Evolutionary conservation across 1,139 yeast genomes (phyloP), one percentile per base, ranked within the genome.

Genomic region (Candida sp.): DNA sequence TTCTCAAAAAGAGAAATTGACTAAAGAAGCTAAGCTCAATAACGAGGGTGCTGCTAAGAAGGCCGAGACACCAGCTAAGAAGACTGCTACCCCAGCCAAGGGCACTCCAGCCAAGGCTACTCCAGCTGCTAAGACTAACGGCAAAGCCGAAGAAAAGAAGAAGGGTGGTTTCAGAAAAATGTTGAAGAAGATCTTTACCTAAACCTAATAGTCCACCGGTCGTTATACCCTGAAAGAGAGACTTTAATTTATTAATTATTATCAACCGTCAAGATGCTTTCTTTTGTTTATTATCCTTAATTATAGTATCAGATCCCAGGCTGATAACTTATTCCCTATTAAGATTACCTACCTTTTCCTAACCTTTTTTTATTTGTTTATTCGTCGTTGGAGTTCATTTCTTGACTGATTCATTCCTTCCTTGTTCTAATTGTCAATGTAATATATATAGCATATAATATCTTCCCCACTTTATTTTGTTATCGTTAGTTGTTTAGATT

Each of bases 1-100:
- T 54, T 67, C 73, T 27, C 77, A 73, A 62, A 68, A 67, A 42
- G 69, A 63, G 46, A 66, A 67, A 59, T 67, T 72, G 46, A 66
- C 73, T 39, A 63, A 64, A 52, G 72, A 73, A 58, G 79, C 77
- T 41, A 61, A 68, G 26, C 57, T 63, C 34, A 53, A 51, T 34
- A 47, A 53, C 32, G 52, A 45, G 31, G 53, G 53, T 41, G 59
- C 54, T 17, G 47, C 51, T 41, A 49, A 51, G 44, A 38, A 43
- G 44, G 49, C 51, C 34, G 42, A 30, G 12, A 50, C 49, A 11
- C 54, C 56, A 30, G 44, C 23, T n/a, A 42, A 35, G 7, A 28
- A n/a, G 44, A 41, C 49, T 37, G 53, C 43, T n/a, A 28, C 31
- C 31, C 31, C 31, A 28, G 31, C 31, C 31, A 28, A 28, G 31